Conservation (phyloP, 2,329 filamentous ascomycete genomes). For the Colletotrichum sp. region DNA sequence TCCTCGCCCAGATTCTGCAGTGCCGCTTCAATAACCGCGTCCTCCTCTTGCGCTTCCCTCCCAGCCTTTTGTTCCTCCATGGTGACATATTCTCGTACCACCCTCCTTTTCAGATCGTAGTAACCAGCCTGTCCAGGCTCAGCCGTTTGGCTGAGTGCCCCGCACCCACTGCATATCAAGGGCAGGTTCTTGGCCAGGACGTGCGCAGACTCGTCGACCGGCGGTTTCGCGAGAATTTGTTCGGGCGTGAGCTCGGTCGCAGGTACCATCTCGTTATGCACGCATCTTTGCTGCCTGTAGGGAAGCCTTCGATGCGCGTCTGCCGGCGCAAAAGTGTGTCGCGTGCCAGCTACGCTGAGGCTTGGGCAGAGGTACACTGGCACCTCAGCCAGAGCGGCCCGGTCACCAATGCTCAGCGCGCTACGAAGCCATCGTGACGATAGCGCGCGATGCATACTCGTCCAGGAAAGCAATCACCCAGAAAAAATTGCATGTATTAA, state of each 20-base stretch:
- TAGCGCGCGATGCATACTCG: constrained; percentile 48
- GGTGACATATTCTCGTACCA: constrained; percentile 53
- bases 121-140: constrained; percentile 59
- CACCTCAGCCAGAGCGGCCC: constrained; percentile 38
- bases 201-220: neutral
- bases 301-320: constrained; percentile 8
- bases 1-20: constrained; percentile 46
- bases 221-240: neutral
- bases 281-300: constrained; percentile 25
- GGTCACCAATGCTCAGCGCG: constrained; percentile 46
- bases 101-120: constrained; percentile 56
- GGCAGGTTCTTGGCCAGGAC: constrained; percentile 44
- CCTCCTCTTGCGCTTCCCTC: constrained; percentile 35
- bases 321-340: constrained; percentile 23
- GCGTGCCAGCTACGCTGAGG: neutral
- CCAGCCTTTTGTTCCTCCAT: constrained; percentile 27
- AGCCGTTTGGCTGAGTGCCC: constrained; percentile 64
- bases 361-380: constrained; percentile 54
- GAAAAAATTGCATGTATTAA: neutral
- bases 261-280: constrained; percentile 26
- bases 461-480: neutral
- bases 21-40: constrained; percentile 51
- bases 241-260: neutral
- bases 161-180: constrained; percentile 66
- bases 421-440: constrained; percentile 47